Base-by-base conservation (phyloP, 1,139 yeast genomes). In the Hansenula lynferdii region DNA sequence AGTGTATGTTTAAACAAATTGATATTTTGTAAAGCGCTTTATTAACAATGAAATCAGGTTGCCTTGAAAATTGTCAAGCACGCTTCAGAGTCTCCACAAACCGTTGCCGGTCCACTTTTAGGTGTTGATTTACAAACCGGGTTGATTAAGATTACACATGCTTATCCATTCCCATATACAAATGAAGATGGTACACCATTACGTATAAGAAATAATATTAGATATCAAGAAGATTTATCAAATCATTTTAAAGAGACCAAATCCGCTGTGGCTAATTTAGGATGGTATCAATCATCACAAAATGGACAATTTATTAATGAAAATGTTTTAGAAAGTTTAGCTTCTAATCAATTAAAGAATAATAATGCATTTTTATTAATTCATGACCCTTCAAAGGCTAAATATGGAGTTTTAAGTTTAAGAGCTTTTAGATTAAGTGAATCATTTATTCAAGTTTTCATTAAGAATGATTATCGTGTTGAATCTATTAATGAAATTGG, bases 251-350 rank as follows among this genome's bases (percentile, higher is more conserved):
- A 72, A 53, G 73, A 70, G 43, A 75, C 80, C 48, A 84, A 83
- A 36, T 71, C 77, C 45, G 94, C 90, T 35, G 71, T 80, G 37
- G 11, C 28, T 86, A 81, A 58, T 77, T 81, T 82, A 49, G 96
- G 96, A 27, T 87, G 90, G 90, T 87, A 84, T 64, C 78, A 85
- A 56, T 72, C 85, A 36, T 72, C 89, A 26, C 57, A 71, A 39
- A 73, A 84, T 33, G 95, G 95, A 37, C 77, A 76, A 56, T 80
- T 80, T 57, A 75, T 80, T 52, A 79, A 81, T 45, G 77, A 77
- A 43, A 74, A 75, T 44, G 68, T 81, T 43, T 72, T 84, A 34
- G 95, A 84, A 50, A 72, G 80, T 33, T 69, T 85, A 64, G 76
- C 79, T 38, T 74, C 75, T 47, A 80, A 77, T 59, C 90, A 84